A percentile compares a stretch with the other conserved stretches of the same genome.
These are phyloP conservation scores for Penicillium coffeae DNA, from an alignment of 495 filamentous ascomycete genomes.

Conservation along the genomic window DNA sequence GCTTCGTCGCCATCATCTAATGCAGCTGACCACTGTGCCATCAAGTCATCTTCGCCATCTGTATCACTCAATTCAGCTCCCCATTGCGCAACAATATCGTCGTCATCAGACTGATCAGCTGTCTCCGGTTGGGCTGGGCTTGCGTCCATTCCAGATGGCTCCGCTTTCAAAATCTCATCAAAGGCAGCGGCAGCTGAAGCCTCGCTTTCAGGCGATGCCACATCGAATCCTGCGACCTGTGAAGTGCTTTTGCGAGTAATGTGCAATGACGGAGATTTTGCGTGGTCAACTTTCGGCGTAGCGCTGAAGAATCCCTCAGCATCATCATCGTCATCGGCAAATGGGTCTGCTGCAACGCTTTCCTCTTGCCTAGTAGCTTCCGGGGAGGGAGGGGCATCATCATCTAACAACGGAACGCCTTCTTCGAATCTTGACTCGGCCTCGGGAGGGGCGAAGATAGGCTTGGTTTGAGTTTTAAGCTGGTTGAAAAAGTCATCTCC, in stretches of 20 bases:
- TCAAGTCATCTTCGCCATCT: slow-evolving; percentile 56
- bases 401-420: slow-evolving; percentile 42
- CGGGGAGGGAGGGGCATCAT: slow-evolving; percentile 16
- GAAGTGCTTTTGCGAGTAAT: slow-evolving; percentile 43
- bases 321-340: slow-evolving; percentile 36
- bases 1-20: slow-evolving; percentile 52
- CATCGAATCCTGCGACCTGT: slow-evolving; percentile 28
- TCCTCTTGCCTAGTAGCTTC: slow-evolving; percentile 14
- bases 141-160: slow-evolving; percentile 13
- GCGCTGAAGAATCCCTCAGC: slow-evolving; percentile 38
- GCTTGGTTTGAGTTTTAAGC: slow-evolving; percentile 45
- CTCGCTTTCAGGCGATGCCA: slow-evolving; percentile 31
- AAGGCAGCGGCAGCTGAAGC: slow-evolving; percentile 30
- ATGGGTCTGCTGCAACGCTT: slow-evolving; percentile 24
- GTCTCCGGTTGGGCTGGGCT: slow-evolving; percentile 13
- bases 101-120: slow-evolving; percentile 42
- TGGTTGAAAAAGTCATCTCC: slow-evolving; percentile 48
- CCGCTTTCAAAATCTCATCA: slow-evolving; percentile 28
- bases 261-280: slow-evolving; percentile 17
- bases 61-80: slow-evolving; percentile 67
- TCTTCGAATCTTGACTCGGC: slow-evolving; percentile 47
- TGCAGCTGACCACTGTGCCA: slow-evolving; percentile 79
- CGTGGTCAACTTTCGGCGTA: slow-evolving; percentile 1
- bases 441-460: slow-evolving; percentile 42
- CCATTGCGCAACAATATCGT: slow-evolving; percentile 78